These are phyloP conservation scores for Diaporthe helianthi DNA, from an alignment of 2,329 filamentous ascomycete genomes.

Conservation along the genomic window DNA sequence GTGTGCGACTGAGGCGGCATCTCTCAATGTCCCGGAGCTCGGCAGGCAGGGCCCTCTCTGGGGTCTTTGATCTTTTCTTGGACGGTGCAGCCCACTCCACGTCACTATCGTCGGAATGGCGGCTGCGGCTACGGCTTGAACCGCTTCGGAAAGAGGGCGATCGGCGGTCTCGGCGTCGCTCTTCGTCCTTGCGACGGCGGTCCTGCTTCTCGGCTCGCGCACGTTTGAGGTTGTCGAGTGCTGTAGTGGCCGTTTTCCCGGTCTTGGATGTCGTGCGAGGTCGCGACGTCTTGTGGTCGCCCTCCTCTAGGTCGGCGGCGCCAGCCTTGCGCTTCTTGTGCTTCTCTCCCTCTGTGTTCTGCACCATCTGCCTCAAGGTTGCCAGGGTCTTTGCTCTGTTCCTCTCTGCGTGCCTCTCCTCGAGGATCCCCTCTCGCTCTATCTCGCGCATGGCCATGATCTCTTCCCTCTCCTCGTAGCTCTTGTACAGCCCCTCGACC, in stretches of 20 bases:
- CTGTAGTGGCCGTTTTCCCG: slow-evolving; percentile 40
- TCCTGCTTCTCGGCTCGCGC: slow-evolving; percentile 70
- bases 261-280: slow-evolving; percentile 67
- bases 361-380: slow-evolving; percentile 79
- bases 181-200: slow-evolving; percentile 67
- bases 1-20: slow-evolving; percentile 80
- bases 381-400: slow-evolving; percentile 83
- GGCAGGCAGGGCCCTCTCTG: slow-evolving; percentile 71
- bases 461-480: slow-evolving; percentile 73
- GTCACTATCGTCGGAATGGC: slow-evolving; percentile 71
- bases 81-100: slow-evolving; percentile 73
- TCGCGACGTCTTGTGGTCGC: slow-evolving; percentile 75
- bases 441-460: slow-evolving; percentile 91
- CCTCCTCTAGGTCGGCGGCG: slow-evolving; percentile 79
- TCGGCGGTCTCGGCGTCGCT: slow-evolving; percentile 63
- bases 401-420: slow-evolving; percentile 78
- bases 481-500: slow-evolving; percentile 85
- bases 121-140: slow-evolving; percentile 32
- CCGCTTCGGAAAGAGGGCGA: slow-evolving; percentile 50
- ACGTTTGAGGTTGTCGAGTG: slow-evolving; percentile 73
- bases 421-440: slow-evolving; percentile 87
- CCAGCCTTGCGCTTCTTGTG: slow-evolving; percentile 80
- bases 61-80: slow-evolving; percentile 57
- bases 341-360: slow-evolving; percentile 65
- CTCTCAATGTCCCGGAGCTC: slow-evolving; percentile 84